phyloP scores from a whole-genome alignment of 768 basidiomycete species.

The Suillus spraguei region DNA sequence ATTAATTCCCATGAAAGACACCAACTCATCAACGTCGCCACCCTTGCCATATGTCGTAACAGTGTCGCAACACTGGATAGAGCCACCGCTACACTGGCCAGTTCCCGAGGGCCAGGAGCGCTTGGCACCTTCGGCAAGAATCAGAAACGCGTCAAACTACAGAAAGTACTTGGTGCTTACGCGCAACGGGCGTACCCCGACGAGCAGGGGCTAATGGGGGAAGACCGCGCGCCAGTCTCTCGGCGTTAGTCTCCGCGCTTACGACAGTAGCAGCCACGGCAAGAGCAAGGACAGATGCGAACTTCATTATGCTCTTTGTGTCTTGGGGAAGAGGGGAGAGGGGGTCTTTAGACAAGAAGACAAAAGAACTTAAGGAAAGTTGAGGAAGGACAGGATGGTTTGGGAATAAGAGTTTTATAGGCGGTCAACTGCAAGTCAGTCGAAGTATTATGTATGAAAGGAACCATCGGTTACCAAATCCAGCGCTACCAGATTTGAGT shows the following conservation, averaged over 20 bases:
- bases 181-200: conserved; percentile 33
- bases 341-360: conserved; percentile 1
- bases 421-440: background rate
- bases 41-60: background rate
- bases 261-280: conserved; percentile 39
- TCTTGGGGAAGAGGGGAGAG: background rate
- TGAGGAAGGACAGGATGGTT: conserved; percentile 8
- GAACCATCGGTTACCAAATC: conserved; percentile 4
- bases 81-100: conserved; percentile 22
- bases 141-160: background rate
- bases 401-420: conserved; percentile 4
- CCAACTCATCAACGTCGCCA: background rate
- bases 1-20: conserved; percentile 4
- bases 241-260: conserved; percentile 52
- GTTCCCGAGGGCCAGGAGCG: conserved; percentile 36
- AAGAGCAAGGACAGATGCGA: conserved; percentile 36
- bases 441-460: conserved; percentile 4
- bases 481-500: background rate
- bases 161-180: conserved; percentile 27
- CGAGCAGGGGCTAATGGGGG: conserved; percentile 46
- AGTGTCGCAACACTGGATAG: conserved; percentile 23
- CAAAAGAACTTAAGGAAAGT: conserved; percentile 18
- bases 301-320: conserved; percentile 29
- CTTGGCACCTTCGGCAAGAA: conserved; percentile 36
- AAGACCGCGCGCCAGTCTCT: conserved; percentile 56